phyloP scores from a whole-genome alignment of 768 basidiomycete species.

The Mycena vitilis region DNA sequence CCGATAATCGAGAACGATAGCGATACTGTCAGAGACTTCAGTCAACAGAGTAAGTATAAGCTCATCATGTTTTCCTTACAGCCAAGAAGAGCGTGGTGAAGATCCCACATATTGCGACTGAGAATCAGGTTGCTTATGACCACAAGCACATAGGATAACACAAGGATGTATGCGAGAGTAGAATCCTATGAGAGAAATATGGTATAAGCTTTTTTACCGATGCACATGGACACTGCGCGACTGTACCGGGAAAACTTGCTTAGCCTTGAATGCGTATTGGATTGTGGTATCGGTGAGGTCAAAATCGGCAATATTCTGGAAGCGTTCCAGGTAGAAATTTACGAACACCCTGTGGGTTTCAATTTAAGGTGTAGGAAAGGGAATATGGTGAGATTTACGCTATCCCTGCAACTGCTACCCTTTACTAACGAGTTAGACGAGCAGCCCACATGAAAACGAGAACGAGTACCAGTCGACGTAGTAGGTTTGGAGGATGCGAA shows the following conservation, averaged over 20 bases:
- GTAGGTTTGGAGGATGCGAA: constrained; percentile 35
- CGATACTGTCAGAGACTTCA: constrained; percentile 32
- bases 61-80: constrained; percentile 23
- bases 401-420: not conserved
- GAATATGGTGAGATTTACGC: constrained; percentile 6
- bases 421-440: not conserved
- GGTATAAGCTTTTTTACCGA: not conserved
- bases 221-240: not conserved
- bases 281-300: constrained; percentile 40
- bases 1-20: constrained; percentile 33
- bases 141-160: constrained; percentile 34
- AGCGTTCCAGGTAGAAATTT: constrained; percentile 39
- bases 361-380: not conserved
- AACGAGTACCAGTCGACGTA: constrained; percentile 34
- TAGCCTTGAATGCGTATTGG: constrained; percentile 34
- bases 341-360: constrained; percentile 31
- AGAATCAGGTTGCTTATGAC: constrained; percentile 37
- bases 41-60: not conserved
- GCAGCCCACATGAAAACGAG: constrained; percentile 5
- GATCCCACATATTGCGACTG: constrained; percentile 40
- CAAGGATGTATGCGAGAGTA: constrained; percentile 30
- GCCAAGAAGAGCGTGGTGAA: constrained; percentile 38
- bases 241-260: constrained; percentile 35
- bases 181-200: constrained; percentile 17
- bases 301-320: constrained; percentile 40